A percentile compares a stretch with the other conserved stretches of the same genome.
These are phyloP conservation scores for Cardamine resedifolia DNA, from an alignment of 345 rosid genomes.

Conservation along the genomic window DNA sequence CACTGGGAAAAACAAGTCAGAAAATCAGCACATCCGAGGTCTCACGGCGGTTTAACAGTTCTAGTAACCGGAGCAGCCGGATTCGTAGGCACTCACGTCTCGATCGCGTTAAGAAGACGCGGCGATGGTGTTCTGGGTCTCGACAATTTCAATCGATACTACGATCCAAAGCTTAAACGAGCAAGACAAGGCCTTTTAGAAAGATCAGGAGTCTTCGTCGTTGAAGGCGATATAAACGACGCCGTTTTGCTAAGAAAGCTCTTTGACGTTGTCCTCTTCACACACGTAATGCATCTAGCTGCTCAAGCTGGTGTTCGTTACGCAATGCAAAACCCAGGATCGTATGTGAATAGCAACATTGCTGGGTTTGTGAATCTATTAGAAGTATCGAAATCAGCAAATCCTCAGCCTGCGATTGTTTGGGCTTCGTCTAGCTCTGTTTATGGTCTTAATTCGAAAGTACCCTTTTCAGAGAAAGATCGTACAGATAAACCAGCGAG, in stretches of 20 bases:
- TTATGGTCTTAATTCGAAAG: constrained; percentile 59
- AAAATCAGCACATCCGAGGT: constrained; percentile 50
- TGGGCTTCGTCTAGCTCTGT: constrained; percentile 83
- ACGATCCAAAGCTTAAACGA: constrained; percentile 55
- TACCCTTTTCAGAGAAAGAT: constrained; percentile 70
- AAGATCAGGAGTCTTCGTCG: constrained; percentile 52
- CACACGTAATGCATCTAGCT: constrained; percentile 67
- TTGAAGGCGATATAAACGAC: constrained; percentile 68
- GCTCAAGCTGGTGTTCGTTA: constrained; percentile 72
- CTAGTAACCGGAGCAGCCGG: constrained; percentile 87
- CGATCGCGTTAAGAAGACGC: constrained; percentile 53
- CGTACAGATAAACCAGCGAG: constrained; percentile 64
- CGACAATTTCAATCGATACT: constrained; percentile 72
- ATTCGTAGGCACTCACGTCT: constrained; percentile 68
- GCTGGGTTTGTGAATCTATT: constrained; percentile 63
- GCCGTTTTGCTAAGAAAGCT: constrained; percentile 48
- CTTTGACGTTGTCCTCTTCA: constrained; percentile 52
- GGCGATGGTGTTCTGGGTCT: constrained; percentile 80
- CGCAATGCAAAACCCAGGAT: constrained; percentile 65
- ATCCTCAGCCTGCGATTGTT: constrained; percentile 63
- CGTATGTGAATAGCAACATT: constrained; percentile 64
- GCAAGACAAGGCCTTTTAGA: constrained; percentile 55
- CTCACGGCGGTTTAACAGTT: constrained; percentile 46
- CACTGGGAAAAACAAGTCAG: constrained; percentile 53
- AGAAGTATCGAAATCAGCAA: constrained; percentile 54